phyloP scores from a whole-genome alignment of 768 basidiomycete genomes.

The Cystobasidium ongulense region DNA sequence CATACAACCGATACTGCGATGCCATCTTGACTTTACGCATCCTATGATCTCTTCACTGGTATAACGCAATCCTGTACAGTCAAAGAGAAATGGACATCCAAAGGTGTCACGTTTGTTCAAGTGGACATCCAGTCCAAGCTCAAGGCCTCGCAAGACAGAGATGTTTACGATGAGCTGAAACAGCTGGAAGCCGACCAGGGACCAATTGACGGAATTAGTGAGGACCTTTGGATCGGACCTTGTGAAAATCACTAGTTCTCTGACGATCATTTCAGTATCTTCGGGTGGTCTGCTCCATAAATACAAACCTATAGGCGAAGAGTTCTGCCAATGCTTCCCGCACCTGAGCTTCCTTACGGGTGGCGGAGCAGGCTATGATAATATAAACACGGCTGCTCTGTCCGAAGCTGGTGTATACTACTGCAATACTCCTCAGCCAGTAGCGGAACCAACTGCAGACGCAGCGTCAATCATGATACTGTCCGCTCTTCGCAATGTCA shows the following conservation, averaged over 20 bases:
- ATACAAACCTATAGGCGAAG: slow-evolving; percentile 6
- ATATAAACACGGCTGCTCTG: slow-evolving; percentile 44
- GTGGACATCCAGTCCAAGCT: background rate
- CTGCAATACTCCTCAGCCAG: slow-evolving; percentile 41
- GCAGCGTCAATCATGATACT: slow-evolving; percentile 16
- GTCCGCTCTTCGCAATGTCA: background rate
- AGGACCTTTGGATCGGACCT: background rate
- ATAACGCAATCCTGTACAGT: background rate
- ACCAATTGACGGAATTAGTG: slow-evolving; percentile 5
- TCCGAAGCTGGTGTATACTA: slow-evolving; percentile 40
- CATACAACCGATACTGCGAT: too few relatives aligned
- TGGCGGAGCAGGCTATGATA: slow-evolving; percentile 23
- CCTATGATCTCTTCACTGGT: too few relatives aligned
- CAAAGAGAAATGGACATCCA: background rate
- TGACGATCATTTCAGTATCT: background rate
- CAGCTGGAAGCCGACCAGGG: slow-evolving; percentile 7
- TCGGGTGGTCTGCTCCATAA: background rate
- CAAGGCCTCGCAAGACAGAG: background rate
- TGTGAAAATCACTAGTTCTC: background rate
- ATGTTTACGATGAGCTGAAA: background rate
- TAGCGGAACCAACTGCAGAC: slow-evolving; percentile 31
- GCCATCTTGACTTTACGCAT: too few relatives aligned
- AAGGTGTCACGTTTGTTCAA: slow-evolving; percentile 13
- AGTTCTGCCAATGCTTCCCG: slow-evolving; percentile 7
- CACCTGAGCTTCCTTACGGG: slow-evolving; percentile 7